Evolutionary conservation across 257 asterid genomes (phyloP).

Genomic region (Prunella vulgaris): DNA sequence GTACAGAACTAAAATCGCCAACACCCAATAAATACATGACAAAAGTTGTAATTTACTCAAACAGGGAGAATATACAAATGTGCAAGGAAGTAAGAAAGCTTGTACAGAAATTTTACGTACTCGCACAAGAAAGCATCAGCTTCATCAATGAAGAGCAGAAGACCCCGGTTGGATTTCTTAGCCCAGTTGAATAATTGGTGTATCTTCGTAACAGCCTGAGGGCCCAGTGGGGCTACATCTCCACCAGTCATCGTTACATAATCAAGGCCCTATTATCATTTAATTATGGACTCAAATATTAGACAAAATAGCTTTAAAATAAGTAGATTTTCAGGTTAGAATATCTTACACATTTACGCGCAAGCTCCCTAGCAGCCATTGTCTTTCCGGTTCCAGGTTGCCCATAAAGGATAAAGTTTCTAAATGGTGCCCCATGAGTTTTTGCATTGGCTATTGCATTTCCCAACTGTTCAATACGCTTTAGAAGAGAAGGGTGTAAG

Average conservation of each 20-base stretch:
- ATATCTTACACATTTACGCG: conserved; percentile 83
- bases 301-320: not conserved
- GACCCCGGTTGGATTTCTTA: conserved; percentile 81
- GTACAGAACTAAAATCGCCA: not conserved
- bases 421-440: conserved; percentile 91
- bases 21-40: not conserved
- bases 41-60: not conserved
- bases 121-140: conserved; percentile 99
- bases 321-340: not conserved
- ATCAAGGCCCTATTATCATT: conserved; percentile 78
- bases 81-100: not conserved
- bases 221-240: conserved; percentile 94
- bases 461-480: conserved; percentile 79
- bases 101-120: conserved; percentile 47
- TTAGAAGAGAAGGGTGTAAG: conserved; percentile 86
- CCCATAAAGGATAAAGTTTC: conserved; percentile 95
- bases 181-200: conserved; percentile 97
- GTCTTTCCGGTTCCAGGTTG: conserved; percentile 99
- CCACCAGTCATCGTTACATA: conserved; percentile 99
- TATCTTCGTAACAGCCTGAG: conserved; percentile 98
- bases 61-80: not conserved
- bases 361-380: conserved; percentile 99
- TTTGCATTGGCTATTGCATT: conserved; percentile 90
- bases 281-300: not conserved
- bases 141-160: conserved; percentile 92